Conservation (phyloP, 2,329 filamentous ascomycete species). For the Trichoderma brevicompactum region DNA sequence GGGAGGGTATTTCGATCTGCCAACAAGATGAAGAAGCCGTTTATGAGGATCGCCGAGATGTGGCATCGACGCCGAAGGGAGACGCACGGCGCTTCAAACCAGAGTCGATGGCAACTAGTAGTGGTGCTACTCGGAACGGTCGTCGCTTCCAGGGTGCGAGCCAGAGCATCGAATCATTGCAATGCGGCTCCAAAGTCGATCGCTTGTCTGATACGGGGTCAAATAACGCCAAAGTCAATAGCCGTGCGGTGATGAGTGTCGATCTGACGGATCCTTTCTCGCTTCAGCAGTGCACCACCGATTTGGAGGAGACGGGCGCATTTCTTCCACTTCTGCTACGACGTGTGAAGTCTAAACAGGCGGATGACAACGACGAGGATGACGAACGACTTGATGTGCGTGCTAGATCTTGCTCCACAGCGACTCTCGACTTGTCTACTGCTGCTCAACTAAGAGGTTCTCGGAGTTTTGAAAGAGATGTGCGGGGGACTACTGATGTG, state of each 20-base stretch:
- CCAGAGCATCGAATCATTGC: background rate
- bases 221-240: background rate
- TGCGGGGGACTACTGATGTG: background rate
- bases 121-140: background rate
- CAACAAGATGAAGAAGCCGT: background rate
- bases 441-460: background rate
- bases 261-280: background rate
- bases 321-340: background rate
- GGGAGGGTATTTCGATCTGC: background rate
- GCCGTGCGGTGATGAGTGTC: background rate
- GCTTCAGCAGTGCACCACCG: background rate
- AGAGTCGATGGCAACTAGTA: background rate
- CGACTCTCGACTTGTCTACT: slow-evolving; percentile 4
- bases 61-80: background rate
- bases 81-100: background rate
- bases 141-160: background rate
- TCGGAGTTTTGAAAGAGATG: background rate
- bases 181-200: background rate
- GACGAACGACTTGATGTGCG: background rate
- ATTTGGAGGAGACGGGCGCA: background rate
- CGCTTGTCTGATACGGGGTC: background rate
- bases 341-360: background rate
- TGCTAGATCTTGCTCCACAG: slow-evolving; percentile 8
- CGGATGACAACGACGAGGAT: background rate
- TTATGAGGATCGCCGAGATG: background rate